Percentiles rank a stretch among this genome's conserved stretches.
Evolutionary conservation across 441 rosid genomes (phyloP).

Genomic region (Brassica balearica): DNA sequence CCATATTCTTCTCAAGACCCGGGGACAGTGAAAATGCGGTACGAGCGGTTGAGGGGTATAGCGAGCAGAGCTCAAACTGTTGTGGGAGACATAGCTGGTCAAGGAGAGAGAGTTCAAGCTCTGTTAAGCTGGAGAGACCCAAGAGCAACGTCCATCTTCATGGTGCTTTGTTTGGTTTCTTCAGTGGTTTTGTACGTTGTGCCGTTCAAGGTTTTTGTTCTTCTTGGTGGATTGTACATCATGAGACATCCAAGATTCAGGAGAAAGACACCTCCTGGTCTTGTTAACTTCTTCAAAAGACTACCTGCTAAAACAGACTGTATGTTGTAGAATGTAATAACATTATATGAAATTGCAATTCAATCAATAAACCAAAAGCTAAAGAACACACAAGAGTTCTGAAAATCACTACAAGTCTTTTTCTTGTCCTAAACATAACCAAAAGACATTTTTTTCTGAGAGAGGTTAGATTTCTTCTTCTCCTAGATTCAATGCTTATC

Average conservation of each 20-base stretch:
- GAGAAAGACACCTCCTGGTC: slow-evolving; percentile 64
- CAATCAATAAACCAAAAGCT: slow-evolving; percentile 30
- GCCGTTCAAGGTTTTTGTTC: slow-evolving; percentile 73
- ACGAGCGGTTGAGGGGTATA: slow-evolving; percentile 81
- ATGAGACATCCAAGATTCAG: slow-evolving; percentile 96
- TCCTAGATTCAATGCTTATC: slow-evolving; percentile 39
- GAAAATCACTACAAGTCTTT: slow-evolving; percentile 23
- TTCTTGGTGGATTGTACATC: slow-evolving; percentile 60
- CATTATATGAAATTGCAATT: not conserved
- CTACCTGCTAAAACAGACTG: slow-evolving; percentile 84
- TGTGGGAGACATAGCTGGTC: slow-evolving; percentile 90
- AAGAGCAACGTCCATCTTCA: slow-evolving; percentile 76
- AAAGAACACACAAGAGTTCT: slow-evolving; percentile 4
- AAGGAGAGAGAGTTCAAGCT: slow-evolving; percentile 85
- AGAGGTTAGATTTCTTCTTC: slow-evolving; percentile 36
- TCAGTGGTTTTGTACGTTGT: slow-evolving; percentile 71
- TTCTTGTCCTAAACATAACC: slow-evolving; percentile 31
- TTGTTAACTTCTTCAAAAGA: slow-evolving; percentile 80
- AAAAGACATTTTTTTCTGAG: slow-evolving; percentile 10
- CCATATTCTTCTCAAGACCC: slow-evolving; percentile 62
- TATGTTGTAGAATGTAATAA: slow-evolving; percentile 58
- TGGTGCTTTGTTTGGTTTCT: slow-evolving; percentile 64
- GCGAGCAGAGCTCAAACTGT: slow-evolving; percentile 88
- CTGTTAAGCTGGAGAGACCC: slow-evolving; percentile 93
- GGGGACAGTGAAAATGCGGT: slow-evolving; percentile 64